Conservation (phyloP, 1,139 yeast genomes). For the Taiozyma sp. region DNA sequence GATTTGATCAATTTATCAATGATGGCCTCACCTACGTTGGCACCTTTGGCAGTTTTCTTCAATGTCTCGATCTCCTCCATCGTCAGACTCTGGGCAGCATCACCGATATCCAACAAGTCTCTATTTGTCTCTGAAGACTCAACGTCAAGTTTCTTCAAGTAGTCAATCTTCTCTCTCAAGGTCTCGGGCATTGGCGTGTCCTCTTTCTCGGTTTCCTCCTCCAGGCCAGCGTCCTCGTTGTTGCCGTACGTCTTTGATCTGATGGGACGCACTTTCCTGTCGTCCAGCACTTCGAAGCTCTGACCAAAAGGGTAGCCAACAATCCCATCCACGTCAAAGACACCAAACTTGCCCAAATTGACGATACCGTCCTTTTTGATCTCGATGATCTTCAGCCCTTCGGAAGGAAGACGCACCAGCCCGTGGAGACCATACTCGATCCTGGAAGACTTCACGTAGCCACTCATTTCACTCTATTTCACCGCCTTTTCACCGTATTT, state of each 20-base stretch:
- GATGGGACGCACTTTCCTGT: constrained; percentile 45
- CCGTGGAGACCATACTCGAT: constrained; percentile 37
- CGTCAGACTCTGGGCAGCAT: constrained; percentile 66
- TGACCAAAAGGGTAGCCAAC: constrained; percentile 84
- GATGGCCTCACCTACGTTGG: constrained; percentile 69
- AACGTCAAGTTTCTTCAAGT: constrained; percentile 29
- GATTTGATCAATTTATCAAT: constrained; percentile 77
- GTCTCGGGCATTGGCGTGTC: constrained; percentile 25
- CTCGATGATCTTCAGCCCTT: constrained; percentile 65
- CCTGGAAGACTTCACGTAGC: constrained; percentile 6
- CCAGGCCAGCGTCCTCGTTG: constrained; percentile 20
- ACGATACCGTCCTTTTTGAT: constrained; percentile 54
- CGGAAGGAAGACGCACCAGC: constrained; percentile 74
- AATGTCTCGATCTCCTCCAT: constrained; percentile 75
- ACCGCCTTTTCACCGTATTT: neutral
- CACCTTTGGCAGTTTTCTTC: constrained; percentile 60
- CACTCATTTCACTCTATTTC: neutral
- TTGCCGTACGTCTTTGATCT: constrained; percentile 31
- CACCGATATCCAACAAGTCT: constrained; percentile 66
- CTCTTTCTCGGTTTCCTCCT: constrained; percentile 24
- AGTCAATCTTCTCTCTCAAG: constrained; percentile 20
- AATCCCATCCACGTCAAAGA: constrained; percentile 67
- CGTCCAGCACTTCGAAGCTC: constrained; percentile 76
- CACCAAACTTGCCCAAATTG: constrained; percentile 86
- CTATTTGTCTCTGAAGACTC: constrained; percentile 57